Conservation (phyloP, 2,329 filamentous ascomycete genomes). For the Seiridium cupressi region DNA sequence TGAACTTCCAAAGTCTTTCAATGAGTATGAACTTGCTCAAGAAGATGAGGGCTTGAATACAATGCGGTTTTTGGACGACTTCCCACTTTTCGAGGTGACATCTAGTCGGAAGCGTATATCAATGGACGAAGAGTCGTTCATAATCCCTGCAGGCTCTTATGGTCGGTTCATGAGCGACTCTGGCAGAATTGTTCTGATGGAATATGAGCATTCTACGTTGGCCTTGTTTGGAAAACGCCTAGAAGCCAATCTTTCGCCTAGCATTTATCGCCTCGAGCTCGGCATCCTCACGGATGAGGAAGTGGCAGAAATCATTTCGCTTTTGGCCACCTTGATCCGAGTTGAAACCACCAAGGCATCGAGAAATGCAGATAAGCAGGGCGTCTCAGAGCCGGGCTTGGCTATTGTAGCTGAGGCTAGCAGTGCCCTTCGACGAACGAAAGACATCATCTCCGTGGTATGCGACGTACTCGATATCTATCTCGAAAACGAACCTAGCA, state of each 20-base stretch:
- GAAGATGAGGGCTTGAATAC: constrained; percentile 85
- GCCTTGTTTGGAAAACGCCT: constrained; percentile 76
- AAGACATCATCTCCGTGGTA: constrained; percentile 77
- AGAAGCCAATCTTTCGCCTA: constrained; percentile 62
- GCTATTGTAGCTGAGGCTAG: constrained; percentile 58
- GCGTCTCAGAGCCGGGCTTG: constrained; percentile 32
- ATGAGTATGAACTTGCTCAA: constrained; percentile 71
- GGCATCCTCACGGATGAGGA: constrained; percentile 57
- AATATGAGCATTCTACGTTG: constrained; percentile 77
- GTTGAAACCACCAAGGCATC: constrained; percentile 41
- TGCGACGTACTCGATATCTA: constrained; percentile 80
- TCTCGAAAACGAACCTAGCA: constrained; percentile 61
- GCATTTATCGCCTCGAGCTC: constrained; percentile 51
- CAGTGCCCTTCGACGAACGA: constrained; percentile 53
- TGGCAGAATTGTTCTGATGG: constrained; percentile 72
- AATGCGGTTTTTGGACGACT: constrained; percentile 63
- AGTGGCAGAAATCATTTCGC: constrained; percentile 69
- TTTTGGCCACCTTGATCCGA: constrained; percentile 70
- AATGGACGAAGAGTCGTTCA: constrained; percentile 51
- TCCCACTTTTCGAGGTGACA: constrained; percentile 59
- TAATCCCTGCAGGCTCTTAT: constrained; percentile 63
- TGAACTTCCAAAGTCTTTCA: constrained; percentile 68
- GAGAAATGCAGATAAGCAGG: constrained; percentile 15
- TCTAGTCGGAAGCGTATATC: constrained; percentile 42
- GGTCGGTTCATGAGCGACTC: constrained; percentile 76